Evolutionary conservation across 2,329 filamentous ascomycete species (phyloP), one percentile per base, ranked within the genome.

Genomic region (Monosporascus sp.): DNA sequence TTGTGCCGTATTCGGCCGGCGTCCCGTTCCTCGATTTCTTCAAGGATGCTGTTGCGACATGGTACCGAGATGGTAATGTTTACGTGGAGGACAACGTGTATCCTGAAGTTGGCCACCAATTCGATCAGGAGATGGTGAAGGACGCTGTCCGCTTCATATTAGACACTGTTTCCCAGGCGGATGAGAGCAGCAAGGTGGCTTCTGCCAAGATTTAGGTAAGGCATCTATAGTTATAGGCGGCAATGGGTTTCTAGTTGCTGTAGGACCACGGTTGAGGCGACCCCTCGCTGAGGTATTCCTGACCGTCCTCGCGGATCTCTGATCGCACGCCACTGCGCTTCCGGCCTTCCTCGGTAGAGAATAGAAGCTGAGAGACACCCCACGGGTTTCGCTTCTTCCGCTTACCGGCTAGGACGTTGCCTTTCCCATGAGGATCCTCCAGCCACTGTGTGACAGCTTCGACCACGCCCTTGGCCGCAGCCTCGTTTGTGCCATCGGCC

Each of bases 1-100:
- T 93, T 3, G 89, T 94, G 17, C 88, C 89, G 15, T 88, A 89
- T 60, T 70, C 71, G 24, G 79, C 75, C 51, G 78, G 78, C 3
- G 73, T 79, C 63, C 76, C 81, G 0, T 88, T 93, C 56, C 57
- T 89, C 22, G 68, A 75, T 0, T 80, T 84, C 56, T 70, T 94
- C 52, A 82, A 83, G 63, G 69, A 74, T 7, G 83, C 82, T 1
- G 71, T 68, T 3, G 67, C 63, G 2, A 67, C 68, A 6, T 86
- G 76, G 78, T 85, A 75, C 54, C 72, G 75, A 3, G 80, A 84
- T 18, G 75, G 80, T 0, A 70, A 71, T 0, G 70, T 89, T 2
- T 72, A 73, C 37, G 65, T 92, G 5, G 79, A 84, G 49, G 84
- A 91, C 65, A 77, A 81, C 35, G 72, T 90, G 0, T 92, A 90